Base-by-base conservation (phyloP, 768 basidiomycete species). In the Suillus sp. region DNA sequence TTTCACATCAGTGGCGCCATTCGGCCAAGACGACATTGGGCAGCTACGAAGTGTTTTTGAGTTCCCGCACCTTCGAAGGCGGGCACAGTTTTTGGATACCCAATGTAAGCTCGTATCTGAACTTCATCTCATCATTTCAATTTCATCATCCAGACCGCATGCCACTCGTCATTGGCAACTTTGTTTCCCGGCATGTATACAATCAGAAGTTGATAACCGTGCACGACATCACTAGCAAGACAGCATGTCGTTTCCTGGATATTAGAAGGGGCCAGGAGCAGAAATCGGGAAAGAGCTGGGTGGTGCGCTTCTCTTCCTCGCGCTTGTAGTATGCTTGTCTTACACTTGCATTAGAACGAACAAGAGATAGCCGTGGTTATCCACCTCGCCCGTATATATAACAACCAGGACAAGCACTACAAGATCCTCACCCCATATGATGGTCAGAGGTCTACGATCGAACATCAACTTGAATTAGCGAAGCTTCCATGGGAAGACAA, bases 341-440 rank as follows among this genome's bases (percentile, higher is more conserved):
- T 11, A 40, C 18, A 6, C 40, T 30, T 40, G n/a, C n/a, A 2
- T 37, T 20, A 93, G 92, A 93, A 93, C 74, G 53, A 43, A 10
- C 65, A 71, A 48, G 93, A 94, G 74, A 74, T 77, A 66, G 68
- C 79, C 47, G 77, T 81, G 59, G 80, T 88, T 25, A 68, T 88
- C 14, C 78, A 82, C 51, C 74, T 93, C 60, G 87, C 86, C 60
- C 65, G 67, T 48, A 74, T 82, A 47, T 82, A 90, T 45, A 74
- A 86, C 69, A 72, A 77, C 2, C 72, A 78, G 61, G 67, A 71
- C 0, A 80, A 77, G 67, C 74, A 76, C 3, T 93, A 82, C 75
- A 80, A 82, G 53, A 84, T 94, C 59, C 88, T 95, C 55, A 92
- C 89, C 6, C 92, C 92, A 0, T 94, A 94, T 77, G 90, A 90